Percentiles rank a stretch among this genome's conserved stretches.
Evolutionary conservation across 441 rosid genomes (phyloP).

Genomic region (Eutrema salsugineum): DNA sequence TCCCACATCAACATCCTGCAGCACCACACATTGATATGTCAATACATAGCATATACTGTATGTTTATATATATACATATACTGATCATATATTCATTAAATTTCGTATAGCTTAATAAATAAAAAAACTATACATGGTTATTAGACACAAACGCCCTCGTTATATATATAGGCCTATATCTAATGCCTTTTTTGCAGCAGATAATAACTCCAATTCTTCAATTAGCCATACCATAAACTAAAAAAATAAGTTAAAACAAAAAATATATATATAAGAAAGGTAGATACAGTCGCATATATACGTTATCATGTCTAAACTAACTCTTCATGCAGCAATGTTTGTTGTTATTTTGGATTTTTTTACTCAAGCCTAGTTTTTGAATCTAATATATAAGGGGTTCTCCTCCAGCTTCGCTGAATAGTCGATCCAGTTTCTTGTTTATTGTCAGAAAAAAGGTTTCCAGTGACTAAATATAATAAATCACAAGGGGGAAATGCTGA

Average conservation of each 20-base stretch:
- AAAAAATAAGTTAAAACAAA: too few species aligned
- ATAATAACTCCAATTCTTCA: neutral
- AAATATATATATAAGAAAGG: neutral
- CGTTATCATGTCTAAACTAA: neutral
- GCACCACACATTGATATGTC: neutral
- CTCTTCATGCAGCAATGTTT: conserved; percentile 1
- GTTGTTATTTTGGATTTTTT: neutral
- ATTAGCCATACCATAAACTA: neutral
- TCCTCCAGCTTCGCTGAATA: too few species aligned
- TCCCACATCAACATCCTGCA: conserved; percentile 99
- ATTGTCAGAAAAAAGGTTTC: neutral
- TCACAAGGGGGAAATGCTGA: neutral
- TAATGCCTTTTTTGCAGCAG: neutral
- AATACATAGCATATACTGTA: neutral
- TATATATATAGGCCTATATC: neutral
- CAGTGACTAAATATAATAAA: neutral
- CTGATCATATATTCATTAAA: neutral
- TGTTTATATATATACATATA: neutral
- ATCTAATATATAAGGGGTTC: too few species aligned
- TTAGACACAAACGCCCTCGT: neutral
- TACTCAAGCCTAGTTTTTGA: neutral
- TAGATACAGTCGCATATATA: neutral
- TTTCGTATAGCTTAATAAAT: neutral
- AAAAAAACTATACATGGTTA: neutral
- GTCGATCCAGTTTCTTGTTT: neutral